Conservation (phyloP, 1,284 basidiomycete genomes). For the Flammula alnicola region DNA sequence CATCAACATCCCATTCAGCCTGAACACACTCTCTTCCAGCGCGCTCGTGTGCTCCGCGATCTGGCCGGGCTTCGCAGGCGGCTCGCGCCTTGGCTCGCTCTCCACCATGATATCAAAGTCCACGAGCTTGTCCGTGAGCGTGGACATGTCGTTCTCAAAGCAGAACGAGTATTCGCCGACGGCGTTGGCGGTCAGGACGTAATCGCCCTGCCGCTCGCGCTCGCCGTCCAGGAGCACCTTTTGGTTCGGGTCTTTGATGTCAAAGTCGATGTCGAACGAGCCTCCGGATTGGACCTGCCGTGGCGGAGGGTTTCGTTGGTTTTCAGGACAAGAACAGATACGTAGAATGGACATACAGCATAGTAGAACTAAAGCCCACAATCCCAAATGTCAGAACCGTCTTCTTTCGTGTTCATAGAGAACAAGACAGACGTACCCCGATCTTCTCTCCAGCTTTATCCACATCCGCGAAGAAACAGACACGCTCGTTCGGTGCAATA, state of each 20-base stretch:
- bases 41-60: slow-evolving; percentile 89
- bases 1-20: slow-evolving; percentile 83
- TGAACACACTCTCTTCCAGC: slow-evolving; percentile 92
- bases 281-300: slow-evolving; percentile 94
- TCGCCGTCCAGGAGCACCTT: slow-evolving; percentile 85
- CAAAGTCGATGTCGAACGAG: slow-evolving; percentile 96
- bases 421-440: slow-evolving; percentile 59
- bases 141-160: slow-evolving; percentile 97
- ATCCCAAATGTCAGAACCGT: too few relatives aligned
- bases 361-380: slow-evolving; percentile 43
- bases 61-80: slow-evolving; percentile 82
- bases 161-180: slow-evolving; percentile 98
- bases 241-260: slow-evolving; percentile 89
- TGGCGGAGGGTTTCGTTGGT: neutral
- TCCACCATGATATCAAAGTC: slow-evolving; percentile 99
- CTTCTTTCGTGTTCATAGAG: neutral
- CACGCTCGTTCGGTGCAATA: slow-evolving; percentile 83
- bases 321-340: slow-evolving; percentile 1
- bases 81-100: slow-evolving; percentile 86
- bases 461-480: slow-evolving; percentile 97
- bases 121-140: slow-evolving; percentile 87
- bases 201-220: slow-evolving; percentile 94
- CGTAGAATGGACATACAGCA: slow-evolving; percentile 37
- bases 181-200: slow-evolving; percentile 92
- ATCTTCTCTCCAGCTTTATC: slow-evolving; percentile 93